Evolutionary conservation across 2,329 filamentous ascomycete species (phyloP).

Genomic region (Nannizzia gypsea): DNA sequence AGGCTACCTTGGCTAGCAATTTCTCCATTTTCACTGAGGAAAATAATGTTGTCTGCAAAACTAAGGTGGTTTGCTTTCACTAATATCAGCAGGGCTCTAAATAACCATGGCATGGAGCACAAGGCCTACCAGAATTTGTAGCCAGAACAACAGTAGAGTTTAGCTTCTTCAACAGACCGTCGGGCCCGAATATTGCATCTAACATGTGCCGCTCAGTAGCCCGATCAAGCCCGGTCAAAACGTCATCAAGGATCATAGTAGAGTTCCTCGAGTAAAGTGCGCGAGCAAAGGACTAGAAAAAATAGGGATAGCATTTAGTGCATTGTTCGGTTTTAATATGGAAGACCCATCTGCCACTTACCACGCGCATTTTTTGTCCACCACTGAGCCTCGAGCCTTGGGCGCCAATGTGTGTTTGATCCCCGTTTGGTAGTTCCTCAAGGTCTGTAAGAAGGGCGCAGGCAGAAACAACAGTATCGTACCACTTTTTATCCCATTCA

Average conservation of each 20-base stretch:
- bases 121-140: constrained; percentile 63
- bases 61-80: neutral
- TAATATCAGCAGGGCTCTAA: constrained; percentile 35
- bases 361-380: constrained; percentile 52
- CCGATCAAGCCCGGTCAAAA: neutral
- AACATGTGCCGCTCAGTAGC: constrained; percentile 49
- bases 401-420: constrained; percentile 50
- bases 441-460: constrained; percentile 53
- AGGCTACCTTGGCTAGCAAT: neutral
- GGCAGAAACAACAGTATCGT: constrained; percentile 54
- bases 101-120: constrained; percentile 52
- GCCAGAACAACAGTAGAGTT: constrained; percentile 67
- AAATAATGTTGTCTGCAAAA: constrained; percentile 6
- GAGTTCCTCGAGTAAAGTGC: constrained; percentile 1
- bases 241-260: constrained; percentile 2
- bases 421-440: constrained; percentile 51
- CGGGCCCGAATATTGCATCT: constrained; percentile 48
- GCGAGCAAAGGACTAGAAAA: neutral
- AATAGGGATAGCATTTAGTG: too few species aligned
- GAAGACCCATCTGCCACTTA: constrained; percentile 39
- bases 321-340: too few species aligned
- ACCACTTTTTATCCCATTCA: constrained; percentile 47
- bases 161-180: constrained; percentile 68
- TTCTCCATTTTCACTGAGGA: neutral
- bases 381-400: constrained; percentile 51